Conservation (phyloP, 139 green algal species). For the Choricystis sp. region DNA sequence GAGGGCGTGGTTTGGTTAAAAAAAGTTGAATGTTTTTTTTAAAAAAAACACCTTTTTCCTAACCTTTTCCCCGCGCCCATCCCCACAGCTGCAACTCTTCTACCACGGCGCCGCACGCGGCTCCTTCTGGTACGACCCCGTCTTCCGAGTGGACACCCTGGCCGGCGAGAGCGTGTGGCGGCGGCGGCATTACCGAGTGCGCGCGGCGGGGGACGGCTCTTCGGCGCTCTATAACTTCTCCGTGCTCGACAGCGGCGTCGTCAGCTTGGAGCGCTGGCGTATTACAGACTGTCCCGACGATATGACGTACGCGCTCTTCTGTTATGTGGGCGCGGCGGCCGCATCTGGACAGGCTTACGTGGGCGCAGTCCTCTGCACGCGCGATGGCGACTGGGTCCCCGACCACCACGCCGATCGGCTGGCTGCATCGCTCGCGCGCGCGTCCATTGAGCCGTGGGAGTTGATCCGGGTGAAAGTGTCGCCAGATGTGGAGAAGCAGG, state of each 20-base stretch:
- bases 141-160: not conserved
- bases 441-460: not conserved
- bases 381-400: not conserved
- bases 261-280: not conserved
- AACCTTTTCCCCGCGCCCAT: too few relatives aligned
- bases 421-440: not conserved
- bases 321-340: not conserved
- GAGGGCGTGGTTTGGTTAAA: too few relatives aligned
- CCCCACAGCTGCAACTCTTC: not conserved
- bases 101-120: not conserved
- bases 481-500: not conserved
- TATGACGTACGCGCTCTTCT: not conserved
- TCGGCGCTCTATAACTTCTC: not conserved
- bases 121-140: not conserved
- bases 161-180: not conserved
- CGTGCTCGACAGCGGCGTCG: not conserved
- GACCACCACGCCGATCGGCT: not conserved
- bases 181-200: not conserved
- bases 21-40: too few relatives aligned
- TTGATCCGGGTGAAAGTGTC: not conserved
- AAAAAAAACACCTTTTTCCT: too few relatives aligned
- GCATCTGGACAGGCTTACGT: not conserved
- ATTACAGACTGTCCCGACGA: not conserved
- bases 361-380: not conserved
- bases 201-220: too few relatives aligned